phyloP scores from a whole-genome alignment of 495 filamentous ascomycete species.

The Lophiostoma macrostomum region DNA sequence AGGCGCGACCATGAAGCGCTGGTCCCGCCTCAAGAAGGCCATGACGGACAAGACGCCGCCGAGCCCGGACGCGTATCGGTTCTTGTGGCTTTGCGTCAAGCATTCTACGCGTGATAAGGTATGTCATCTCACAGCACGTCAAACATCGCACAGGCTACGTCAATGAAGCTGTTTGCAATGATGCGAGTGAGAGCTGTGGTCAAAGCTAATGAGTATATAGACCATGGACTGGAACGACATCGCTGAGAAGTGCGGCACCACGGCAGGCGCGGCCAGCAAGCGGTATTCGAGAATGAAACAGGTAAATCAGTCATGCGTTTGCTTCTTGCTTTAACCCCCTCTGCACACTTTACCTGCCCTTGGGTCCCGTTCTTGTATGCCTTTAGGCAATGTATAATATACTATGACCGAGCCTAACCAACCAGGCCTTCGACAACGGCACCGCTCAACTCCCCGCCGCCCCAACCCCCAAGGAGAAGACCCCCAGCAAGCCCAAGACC shows the following conservation, averaged over 20 bases:
- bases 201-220: conserved; percentile 8
- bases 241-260: conserved; percentile 22
- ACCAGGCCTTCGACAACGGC: conserved; percentile 19
- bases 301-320: too few relatives aligned
- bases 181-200: not conserved
- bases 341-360: too few relatives aligned
- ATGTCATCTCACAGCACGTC: not conserved
- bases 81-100: conserved; percentile 29
- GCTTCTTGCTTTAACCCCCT: too few relatives aligned
- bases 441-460: not conserved
- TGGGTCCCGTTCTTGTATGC: too few relatives aligned
- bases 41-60: conserved; percentile 18
- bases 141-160: not conserved
- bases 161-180: not conserved
- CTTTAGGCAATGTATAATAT: too few relatives aligned
- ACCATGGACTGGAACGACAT: conserved; percentile 26
- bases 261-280: conserved; percentile 25
- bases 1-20: conserved; percentile 25
- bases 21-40: conserved; percentile 29
- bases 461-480: conserved; percentile 2
- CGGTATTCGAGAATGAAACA: conserved; percentile 29
- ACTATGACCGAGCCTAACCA: too few relatives aligned
- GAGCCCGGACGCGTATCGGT: conserved; percentile 13
- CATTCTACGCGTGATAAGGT: conserved; percentile 18
- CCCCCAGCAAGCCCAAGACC: not conserved